Base-by-base conservation (phyloP, 2,329 filamentous ascomycete species). In the Magnaporthales sp. region DNA sequence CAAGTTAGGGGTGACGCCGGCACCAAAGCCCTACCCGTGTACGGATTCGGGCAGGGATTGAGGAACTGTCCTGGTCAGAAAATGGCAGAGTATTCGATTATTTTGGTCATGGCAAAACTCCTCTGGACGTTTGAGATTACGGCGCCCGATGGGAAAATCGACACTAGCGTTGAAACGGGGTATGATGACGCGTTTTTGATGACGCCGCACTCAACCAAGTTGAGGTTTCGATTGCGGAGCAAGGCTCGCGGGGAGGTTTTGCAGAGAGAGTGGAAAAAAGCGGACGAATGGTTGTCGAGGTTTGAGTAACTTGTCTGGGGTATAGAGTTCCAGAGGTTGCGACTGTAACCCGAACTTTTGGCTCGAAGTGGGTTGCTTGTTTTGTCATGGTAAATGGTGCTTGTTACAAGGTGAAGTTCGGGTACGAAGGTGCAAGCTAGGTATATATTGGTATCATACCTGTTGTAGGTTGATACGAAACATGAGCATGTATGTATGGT, bases 101-200 rank as follows among this genome's bases (percentile, higher is more conserved):
- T 75, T 65, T 67, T 77, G 5, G 73, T 69, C 11, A 70, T 79
- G 38, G 72, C 78, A 6, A 76, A 77, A 56, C 62, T 80, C 8
- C 69, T 85, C 0, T 85, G 82, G 83, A 80, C 77, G 0, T 82
- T 81, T 66, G 72, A 77, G 31, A 68, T n/a, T 61, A 54, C 15
- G 15, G n/a, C 46, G 6, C 15, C 46, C 6, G 46, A 24, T 22
- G 51, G 51, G 19, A 3, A 24, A 22, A 54, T 54, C 4, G 70
- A 72, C 30, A 71, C 68, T 4, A 30, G 22, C 8, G 29, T 63
- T 19, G 29, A 30, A 22, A 32, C 62, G 2, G 62, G 29, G 19
- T 63, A 32, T 24, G 11, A 30, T 3, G 62, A 32, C 19, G 30
- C 27, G 29, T 32, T 63, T 19, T 32, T 63, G 13, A 31, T 63